Conservation (phyloP, 129 eudicot genomes). For the Ambrosia artemisiifolia region DNA sequence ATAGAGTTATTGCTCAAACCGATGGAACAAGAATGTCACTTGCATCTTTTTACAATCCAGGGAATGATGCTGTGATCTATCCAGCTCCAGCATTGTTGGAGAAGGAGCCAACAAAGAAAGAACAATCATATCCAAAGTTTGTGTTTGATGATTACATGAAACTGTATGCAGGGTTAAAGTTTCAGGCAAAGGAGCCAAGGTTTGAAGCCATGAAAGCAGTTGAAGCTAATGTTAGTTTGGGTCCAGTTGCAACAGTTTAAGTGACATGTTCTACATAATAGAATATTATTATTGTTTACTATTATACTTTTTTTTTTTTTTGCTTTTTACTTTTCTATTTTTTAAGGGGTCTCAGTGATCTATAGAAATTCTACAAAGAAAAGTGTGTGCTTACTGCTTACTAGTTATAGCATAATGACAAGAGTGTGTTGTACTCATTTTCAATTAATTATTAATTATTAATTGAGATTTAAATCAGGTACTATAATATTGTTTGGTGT, state of each 20-base stretch:
- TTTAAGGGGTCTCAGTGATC: slow-evolving; percentile 12
- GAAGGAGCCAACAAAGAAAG: slow-evolving; percentile 35
- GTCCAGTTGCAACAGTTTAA: slow-evolving; percentile 43
- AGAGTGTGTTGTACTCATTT: slow-evolving; percentile 25
- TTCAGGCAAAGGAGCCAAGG: slow-evolving; percentile 75
- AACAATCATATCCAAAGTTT: slow-evolving; percentile 58
- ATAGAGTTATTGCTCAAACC: slow-evolving; percentile 67
- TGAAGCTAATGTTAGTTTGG: slow-evolving; percentile 39
- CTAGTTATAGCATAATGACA: slow-evolving; percentile 35
- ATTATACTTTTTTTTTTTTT: slow-evolving; percentile 14
- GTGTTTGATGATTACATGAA: slow-evolving; percentile 81
- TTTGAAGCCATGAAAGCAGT: slow-evolving; percentile 73
- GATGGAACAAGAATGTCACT: slow-evolving; percentile 67
- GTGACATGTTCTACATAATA: slow-evolving; percentile 12
- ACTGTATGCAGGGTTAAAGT: slow-evolving; percentile 67
- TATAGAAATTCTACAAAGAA: slow-evolving; percentile 25
- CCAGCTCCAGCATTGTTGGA: slow-evolving; percentile 61
- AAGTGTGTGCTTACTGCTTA: slow-evolving; percentile 21
- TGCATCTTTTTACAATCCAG: slow-evolving; percentile 72
- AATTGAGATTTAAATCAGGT: slow-evolving; percentile 13
- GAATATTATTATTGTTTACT: too few species aligned
- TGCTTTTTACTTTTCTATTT: background rate
- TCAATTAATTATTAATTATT: slow-evolving; percentile 9
- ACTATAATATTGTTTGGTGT: background rate
- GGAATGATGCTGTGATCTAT: slow-evolving; percentile 58